Base-by-base conservation (phyloP, 2,329 filamentous ascomycete species). In the Exophiala alcalophila region DNA sequence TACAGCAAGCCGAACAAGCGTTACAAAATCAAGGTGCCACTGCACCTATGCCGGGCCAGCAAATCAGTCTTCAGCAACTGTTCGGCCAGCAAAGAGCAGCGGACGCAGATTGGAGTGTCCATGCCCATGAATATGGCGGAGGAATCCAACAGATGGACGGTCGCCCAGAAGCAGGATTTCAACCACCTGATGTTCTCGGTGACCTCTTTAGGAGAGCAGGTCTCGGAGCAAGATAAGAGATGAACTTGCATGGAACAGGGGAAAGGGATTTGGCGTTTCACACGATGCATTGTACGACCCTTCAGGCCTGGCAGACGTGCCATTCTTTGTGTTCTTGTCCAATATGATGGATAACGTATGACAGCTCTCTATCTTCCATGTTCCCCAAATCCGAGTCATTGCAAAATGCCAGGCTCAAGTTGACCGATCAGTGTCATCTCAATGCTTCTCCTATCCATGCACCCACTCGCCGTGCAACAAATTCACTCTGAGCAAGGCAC, bases 31-130 rank as follows among this genome's bases (percentile, higher is more conserved):
- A 51, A 9, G 37, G 44, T 18, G 45, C 26, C 21, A 44, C 32
- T 28, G 48, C 45, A 12, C 28, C 43, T 33, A 65, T 65, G 10
- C 76, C 74, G 70, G 73, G 70, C n/a, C 68, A 72, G 30, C 72
- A 73, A 57, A 61, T 76, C 16, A 74, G 68, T 11, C 59, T 77
- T 6, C 68, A 73, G 41, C 72, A 78, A 50, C 58, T 77, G 2
- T 77, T 78, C 53, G 73, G 73, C 4, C 72, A 76, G 55, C 73
- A 78, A 53, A 66, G 71, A 31, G 67, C 68, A 19, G 66, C 72
- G 36, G 74, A 77, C 51, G 67, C 72, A 39, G 71, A 58, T 8
- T 75, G 69, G 64, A 74, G 68, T 55, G 63, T 74, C 10, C 66
- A 69, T 34, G 65, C 65, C 31, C 73, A 76, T 56, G 64, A 65